A percentile compares a stretch with the other conserved stretches of the same genome.
Conservation (phyloP, 169 alveolate genomes). For the Eimeria praecox region DNA sequence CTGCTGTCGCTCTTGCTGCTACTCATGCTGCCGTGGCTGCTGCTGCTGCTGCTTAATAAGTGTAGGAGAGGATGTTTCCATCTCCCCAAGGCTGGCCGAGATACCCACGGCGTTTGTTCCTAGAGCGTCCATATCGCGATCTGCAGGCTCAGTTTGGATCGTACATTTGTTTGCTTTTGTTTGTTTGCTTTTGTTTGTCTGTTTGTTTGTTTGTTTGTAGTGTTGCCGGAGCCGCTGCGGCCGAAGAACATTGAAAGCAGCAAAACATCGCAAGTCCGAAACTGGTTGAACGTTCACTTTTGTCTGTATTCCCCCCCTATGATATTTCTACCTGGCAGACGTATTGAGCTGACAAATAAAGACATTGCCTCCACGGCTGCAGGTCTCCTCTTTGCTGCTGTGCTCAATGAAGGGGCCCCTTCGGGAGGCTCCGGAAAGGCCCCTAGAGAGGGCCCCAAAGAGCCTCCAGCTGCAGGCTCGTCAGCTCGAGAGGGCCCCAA, state of each 20-base stretch:
- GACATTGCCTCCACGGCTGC: slow-evolving; percentile 61
- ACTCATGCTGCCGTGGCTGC: not conserved
- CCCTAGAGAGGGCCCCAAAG: not conserved
- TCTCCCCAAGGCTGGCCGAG: not conserved
- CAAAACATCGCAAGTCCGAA: slow-evolving; percentile 72
- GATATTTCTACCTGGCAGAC: slow-evolving; percentile 37
- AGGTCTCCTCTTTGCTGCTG: slow-evolving; percentile 54
- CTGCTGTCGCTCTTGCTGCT: not conserved
- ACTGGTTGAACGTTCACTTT: slow-evolving; percentile 80
- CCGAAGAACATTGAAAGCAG: slow-evolving; percentile 61
- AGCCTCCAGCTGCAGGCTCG: not conserved
- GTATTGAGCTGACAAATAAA: slow-evolving; percentile 62
- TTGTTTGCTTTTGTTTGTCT: not conserved
- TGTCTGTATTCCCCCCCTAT: slow-evolving; percentile 73
- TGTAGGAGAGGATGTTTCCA: not conserved
- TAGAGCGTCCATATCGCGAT: not conserved
- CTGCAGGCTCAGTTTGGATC: not conserved
- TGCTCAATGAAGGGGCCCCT: slow-evolving; percentile 14
- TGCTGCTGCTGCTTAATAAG: not conserved
- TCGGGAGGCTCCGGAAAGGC: not conserved
- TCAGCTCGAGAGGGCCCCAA: not conserved
- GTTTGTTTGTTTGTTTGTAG: slow-evolving; percentile 6
- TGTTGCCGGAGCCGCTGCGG: slow-evolving; percentile 73
- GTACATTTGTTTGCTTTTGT: not conserved
- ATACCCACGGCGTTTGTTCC: not conserved